Percentiles rank a stretch among this genome's conserved stretches.
These are phyloP conservation scores for Neocallimastix lanati DNA, from an alignment of 192 early-diverging fungal genomes.

Conservation along the genomic window DNA sequence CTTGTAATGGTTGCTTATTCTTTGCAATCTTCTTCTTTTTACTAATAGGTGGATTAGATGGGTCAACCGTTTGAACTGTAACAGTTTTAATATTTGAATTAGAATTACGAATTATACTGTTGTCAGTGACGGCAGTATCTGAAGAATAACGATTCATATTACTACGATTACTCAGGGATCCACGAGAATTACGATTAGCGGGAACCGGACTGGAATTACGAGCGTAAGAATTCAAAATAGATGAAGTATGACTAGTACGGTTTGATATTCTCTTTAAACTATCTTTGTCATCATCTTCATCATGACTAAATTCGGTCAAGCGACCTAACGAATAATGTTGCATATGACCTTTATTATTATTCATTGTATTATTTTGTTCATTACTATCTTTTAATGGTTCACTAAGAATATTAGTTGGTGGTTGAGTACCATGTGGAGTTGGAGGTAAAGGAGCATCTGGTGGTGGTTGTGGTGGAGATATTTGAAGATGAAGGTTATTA, in stretches of 20 bases:
- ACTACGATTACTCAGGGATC: too few species aligned
- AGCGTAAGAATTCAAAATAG: too few species aligned
- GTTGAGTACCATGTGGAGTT: too few species aligned
- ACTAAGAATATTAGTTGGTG: too few species aligned
- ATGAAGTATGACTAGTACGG: not conserved
- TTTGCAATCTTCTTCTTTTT: not conserved
- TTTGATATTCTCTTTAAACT: not conserved
- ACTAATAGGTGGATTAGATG: not conserved
- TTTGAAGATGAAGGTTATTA: not conserved
- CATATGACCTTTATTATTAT: not conserved
- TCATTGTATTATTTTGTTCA: too few species aligned
- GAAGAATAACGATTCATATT: too few species aligned
- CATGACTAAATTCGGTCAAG: not conserved
- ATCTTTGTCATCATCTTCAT: not conserved
- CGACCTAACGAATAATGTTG: not conserved
- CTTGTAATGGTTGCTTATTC: not conserved
- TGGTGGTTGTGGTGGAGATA: too few species aligned
- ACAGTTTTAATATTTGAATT: not conserved
- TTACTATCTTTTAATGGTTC: not conserved
- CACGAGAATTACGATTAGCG: too few species aligned
- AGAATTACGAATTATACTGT: too few species aligned
- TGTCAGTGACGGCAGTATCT: not conserved
- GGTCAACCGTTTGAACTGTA: not conserved
- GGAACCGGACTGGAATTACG: too few species aligned
- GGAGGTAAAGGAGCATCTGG: too few species aligned